Evolutionary conservation across 192 early-diverging fungal species (phyloP).

Genomic region (Coemansia pectinata): DNA sequence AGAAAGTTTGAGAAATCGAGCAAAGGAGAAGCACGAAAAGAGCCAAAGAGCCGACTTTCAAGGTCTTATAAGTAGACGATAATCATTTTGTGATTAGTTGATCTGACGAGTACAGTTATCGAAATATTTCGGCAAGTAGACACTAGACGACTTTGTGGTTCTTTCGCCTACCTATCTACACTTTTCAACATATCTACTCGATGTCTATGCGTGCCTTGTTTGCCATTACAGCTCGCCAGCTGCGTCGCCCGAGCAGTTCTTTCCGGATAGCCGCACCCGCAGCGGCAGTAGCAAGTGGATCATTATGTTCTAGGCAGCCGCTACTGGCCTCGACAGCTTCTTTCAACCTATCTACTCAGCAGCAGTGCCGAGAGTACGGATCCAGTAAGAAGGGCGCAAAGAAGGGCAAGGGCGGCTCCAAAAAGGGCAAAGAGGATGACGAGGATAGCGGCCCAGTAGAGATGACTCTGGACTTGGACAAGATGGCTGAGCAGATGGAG

Average conservation of each 20-base stretch:
- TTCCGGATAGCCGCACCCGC: background rate
- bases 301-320: background rate
- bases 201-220: background rate
- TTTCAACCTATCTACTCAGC: background rate
- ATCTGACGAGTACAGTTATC: background rate
- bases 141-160: background rate
- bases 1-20: background rate
- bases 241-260: background rate
- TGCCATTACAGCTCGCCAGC: background rate
- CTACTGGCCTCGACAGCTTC: background rate
- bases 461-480: constrained; percentile 61
- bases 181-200: background rate
- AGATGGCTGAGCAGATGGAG: constrained; percentile 61
- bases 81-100: background rate
- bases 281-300: background rate
- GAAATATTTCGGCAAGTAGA: background rate
- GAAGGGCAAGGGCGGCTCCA: constrained; percentile 28
- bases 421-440: constrained; percentile 23
- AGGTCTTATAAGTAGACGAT: background rate
- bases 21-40: too few relatives aligned
- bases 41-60: background rate
- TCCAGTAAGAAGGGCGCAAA: constrained; percentile 49
- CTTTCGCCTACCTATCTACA: background rate
- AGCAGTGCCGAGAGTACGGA: constrained; percentile 32
- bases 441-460: constrained; percentile 29